Conservation (phyloP, 345 rosid species). For the Geranium rotundifolium region DNA sequence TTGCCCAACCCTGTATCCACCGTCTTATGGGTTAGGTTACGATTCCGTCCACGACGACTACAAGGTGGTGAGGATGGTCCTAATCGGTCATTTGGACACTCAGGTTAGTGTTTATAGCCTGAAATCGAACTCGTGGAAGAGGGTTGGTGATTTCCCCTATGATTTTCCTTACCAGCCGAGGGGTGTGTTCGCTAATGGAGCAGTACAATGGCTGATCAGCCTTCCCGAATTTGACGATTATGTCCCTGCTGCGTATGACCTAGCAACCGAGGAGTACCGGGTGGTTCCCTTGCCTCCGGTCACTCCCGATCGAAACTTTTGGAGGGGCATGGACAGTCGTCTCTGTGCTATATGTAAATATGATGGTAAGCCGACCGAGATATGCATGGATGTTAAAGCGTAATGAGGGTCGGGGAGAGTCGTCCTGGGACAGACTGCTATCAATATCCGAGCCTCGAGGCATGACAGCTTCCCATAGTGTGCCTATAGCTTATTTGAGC, state of each 20-base stretch:
- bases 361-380: not conserved
- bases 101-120: not conserved
- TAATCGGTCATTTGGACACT: not conserved
- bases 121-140: slow-evolving; percentile 2
- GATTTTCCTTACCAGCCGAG: not conserved
- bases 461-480: not conserved
- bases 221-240: not conserved
- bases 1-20: not conserved
- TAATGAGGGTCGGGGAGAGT: not conserved
- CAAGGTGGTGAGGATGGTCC: not conserved
- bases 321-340: slow-evolving; percentile 5
- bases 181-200: not conserved
- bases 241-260: slow-evolving; percentile 11
- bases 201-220: slow-evolving; percentile 15
- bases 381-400: slow-evolving; percentile 3
- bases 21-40: not conserved
- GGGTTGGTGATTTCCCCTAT: slow-evolving; percentile 1
- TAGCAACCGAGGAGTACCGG: slow-evolving; percentile 4
- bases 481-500: not conserved
- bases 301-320: not conserved
- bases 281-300: slow-evolving; percentile 7
- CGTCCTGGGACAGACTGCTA: not conserved
- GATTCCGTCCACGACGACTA: not conserved
- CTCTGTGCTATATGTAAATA: slow-evolving; percentile 8
- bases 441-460: not conserved